Percentiles rank a stretch among this genome's conserved stretches.
Evolutionary conservation across 192 early-diverging fungal genomes (phyloP).

Genomic region (Gonapodya prolifera): DNA sequence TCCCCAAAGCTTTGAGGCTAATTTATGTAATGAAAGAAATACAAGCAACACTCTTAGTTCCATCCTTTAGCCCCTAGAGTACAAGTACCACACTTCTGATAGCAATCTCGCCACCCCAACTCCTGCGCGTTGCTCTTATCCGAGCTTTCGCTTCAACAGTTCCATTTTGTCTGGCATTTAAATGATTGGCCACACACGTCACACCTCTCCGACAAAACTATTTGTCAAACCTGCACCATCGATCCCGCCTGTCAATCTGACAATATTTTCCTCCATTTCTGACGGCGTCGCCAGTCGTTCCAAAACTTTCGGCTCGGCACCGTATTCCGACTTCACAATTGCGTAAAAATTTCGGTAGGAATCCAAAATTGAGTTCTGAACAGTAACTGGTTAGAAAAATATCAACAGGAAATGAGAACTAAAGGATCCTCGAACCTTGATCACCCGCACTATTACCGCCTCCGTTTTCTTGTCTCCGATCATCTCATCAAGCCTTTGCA

Average conservation of each 20-base stretch:
- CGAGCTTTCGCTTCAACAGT: too few relatives aligned
- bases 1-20: not conserved
- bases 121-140: too few relatives aligned
- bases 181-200: too few relatives aligned
- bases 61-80: not conserved
- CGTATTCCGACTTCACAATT: constrained; percentile 13
- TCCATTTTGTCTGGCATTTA: too few relatives aligned
- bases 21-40: not conserved
- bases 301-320: not conserved
- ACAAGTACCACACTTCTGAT: too few relatives aligned
- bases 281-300: not conserved
- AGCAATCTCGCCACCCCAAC: too few relatives aligned
- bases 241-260: not conserved
- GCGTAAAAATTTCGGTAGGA: constrained; percentile 35
- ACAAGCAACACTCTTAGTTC: not conserved
- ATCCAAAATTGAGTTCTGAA: constrained; percentile 30
- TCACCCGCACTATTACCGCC: constrained; percentile 51
- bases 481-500: constrained; percentile 51
- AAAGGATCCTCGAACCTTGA: constrained; percentile 56
- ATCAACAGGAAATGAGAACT: too few relatives aligned
- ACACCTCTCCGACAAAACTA: not conserved
- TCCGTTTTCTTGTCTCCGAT: constrained; percentile 67
- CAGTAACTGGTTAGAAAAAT: too few relatives aligned
- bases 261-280: not conserved
- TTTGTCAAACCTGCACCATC: not conserved